Evolutionary conservation across 148 eudicot species (phyloP), one percentile per base, ranked within the genome.

Genomic region (Rhododendron molle): DNA sequence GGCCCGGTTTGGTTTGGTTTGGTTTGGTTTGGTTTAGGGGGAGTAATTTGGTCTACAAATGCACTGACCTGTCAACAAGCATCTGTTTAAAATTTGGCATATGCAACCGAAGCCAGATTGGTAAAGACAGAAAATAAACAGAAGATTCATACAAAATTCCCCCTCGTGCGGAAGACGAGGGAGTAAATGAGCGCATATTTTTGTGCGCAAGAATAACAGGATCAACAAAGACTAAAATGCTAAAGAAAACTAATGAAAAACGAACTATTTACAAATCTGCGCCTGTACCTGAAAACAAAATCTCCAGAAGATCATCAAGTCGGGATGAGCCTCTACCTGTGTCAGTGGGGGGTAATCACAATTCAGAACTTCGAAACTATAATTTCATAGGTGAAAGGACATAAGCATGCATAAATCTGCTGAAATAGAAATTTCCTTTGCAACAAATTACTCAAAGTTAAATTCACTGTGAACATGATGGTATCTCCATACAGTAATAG

Each of bases 111-210:
- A 36, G 65, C n/a, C 6, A 5, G 58, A 10, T 49, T 36, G 38
- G 36, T 8, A 58, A 81, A 4, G 16, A n/a, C 18, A 21, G 44
- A 40, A 40, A 40, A 40, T 40, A 40, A 40, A 40, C 44, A 40
- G 34, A 80, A 23, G 30, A 14, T 50, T 36, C 30, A 20, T 81
- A 81, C 72, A 81, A 81, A 81, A 81, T 58, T 58, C 72, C 69
- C n/a, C 56, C n/a, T 10, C 46, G 11, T 36, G 38, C 2, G 7
- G 67, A 54, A 11, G 11, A 36, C 7, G 14, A 28, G 21, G 49
- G 11, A 46, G 56, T 10, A 56, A 56, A 16, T 56, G n/a, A 58
- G 9, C 23, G 10, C 83, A 34, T 40, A 40, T 40, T 81, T 36
- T n/a, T 12, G 34, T 14, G 71, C 47, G 14, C 10, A 14, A 20